These are phyloP conservation scores for Venturia aucupariae DNA, from an alignment of 2,329 filamentous ascomycete species.

Conservation along the genomic window DNA sequence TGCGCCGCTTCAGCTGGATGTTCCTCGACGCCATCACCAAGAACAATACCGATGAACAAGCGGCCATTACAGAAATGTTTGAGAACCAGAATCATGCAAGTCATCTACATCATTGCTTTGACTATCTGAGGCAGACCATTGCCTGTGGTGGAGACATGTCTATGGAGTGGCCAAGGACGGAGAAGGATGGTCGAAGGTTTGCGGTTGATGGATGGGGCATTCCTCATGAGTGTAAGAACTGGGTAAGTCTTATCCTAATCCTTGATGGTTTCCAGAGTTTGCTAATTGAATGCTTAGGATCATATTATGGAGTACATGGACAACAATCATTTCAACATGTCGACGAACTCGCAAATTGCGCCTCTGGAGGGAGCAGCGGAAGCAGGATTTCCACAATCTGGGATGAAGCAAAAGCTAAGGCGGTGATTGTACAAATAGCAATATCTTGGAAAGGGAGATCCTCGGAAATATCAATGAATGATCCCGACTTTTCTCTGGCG, in stretches of 20 bases:
- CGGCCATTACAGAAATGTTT: conserved; percentile 10
- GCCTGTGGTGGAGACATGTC: conserved; percentile 17
- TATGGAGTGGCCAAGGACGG: conserved; percentile 16
- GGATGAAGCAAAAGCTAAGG: not conserved
- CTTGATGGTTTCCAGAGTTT: not conserved
- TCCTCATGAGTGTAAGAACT: conserved; percentile 17
- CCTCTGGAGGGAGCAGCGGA: conserved; percentile 2
- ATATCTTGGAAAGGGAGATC: not conserved
- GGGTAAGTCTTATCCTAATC: conserved; percentile 8
- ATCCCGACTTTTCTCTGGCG: not conserved
- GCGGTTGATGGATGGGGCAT: conserved; percentile 18
- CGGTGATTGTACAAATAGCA: not conserved
- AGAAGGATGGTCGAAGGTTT: conserved; percentile 13
- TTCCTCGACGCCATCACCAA: conserved; percentile 18
- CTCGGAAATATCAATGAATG: not conserved
- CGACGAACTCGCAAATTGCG: conserved; percentile 13
- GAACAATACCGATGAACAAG: conserved; percentile 6
- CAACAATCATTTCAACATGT: conserved; percentile 15
- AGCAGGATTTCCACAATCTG: not conserved
- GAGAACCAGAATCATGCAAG: conserved; percentile 6
- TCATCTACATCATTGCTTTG: conserved; percentile 18
- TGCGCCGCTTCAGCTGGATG: conserved; percentile 22
- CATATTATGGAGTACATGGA: conserved; percentile 16
- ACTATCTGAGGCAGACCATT: conserved; percentile 18
- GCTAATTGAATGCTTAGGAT: conserved; percentile 8